Evolutionary conservation across 2,329 filamentous ascomycete genomes (phyloP), one percentile per base, ranked within the genome.

Genomic region (Dothiorella sarmentorum): DNA sequence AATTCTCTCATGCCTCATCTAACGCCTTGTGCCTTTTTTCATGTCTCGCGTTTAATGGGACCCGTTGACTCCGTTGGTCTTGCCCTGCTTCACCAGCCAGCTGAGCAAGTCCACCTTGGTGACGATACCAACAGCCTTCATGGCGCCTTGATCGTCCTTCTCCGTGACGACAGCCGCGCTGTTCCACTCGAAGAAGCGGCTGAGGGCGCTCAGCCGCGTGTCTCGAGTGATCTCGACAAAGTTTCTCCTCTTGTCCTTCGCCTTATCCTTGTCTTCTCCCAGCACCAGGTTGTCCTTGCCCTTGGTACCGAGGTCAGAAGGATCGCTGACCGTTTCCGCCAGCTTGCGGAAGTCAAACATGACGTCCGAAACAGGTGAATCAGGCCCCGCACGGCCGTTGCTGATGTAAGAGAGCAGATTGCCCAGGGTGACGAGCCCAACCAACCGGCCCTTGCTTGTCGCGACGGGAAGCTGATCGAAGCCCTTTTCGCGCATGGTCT

Each of bases 101-200:
- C 87, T 91, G 68, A 99, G 76, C 67, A 99, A 75, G 76, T 99
- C 94, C 4, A 99, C 94, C 82, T 99, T 99, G 29, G 94, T 97
- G 7, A 95, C 92, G 7, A 99, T 85, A 7, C 91, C 94, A 51
- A 94, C 80, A 1, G 95, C 91, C 79, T 90, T 95, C 65, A 85
- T 71, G 44, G 82, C 82, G 11, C 77, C 72, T 33, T 42, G 38
- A 5, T 61, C 83, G 61, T 82, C 81, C 65, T 84, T 82, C 73
- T 97, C 92, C 0, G 93, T 99, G 3, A 99, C 91, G 49, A 99
- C 86, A 0, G 94, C 94, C 0, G 94, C 93, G 65, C 89, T 94
- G 76, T 99, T 97, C 91, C 94, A 97, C 77, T 97, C 91, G 64
- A 97, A 91, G 77, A 99, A 99, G 68, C 89, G 86, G 78, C 91